Base-by-base conservation (phyloP, 768 basidiomycete genomes). In the Serendipita sp. region DNA sequence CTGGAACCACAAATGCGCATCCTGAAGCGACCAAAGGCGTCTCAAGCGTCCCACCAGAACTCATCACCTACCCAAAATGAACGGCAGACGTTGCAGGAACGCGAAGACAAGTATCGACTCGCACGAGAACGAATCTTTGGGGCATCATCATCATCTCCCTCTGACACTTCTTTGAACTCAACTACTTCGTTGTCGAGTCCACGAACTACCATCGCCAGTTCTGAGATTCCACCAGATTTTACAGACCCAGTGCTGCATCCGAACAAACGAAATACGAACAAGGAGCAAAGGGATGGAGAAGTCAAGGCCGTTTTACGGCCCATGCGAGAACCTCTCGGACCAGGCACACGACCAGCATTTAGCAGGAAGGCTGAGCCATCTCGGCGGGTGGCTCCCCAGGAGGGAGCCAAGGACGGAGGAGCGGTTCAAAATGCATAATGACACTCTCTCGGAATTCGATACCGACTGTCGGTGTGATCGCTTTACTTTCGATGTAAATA, bases 121-220 rank as follows among this genome's bases (percentile, higher is more conserved):
- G 86, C 88, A 2, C 74, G 88, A 28, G 81, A 84, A 62, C 78
- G 88, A 22, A 89, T 90, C 61, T 90, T 89, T 48, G 68, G 63
- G n/a, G n/a, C n/a, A n/a, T n/a, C n/a, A n/a, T n/a, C n/a, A 33
- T 58, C 53, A 31, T 31, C 53, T 28, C 17, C 22, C 11, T 31
- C 53, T n/a, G 22, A 17, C 3, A 4, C 31, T 11, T 58, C 53
- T n/a, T 58, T 31, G 17, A 50, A 28, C 14, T 38, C 34, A 7
- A 38, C 5, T 2, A 5, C 34, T n/a, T n/a, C n/a, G n/a, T n/a
- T n/a, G 14, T 38, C 34, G 1, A 38, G 34, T 14, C 34, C 34
- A 14, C 34, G 34, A 38, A 38, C 34, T n/a, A n/a, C n/a, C 5
- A 14, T 38, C 5, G 34, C 34, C 34, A 14, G 5, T 38, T 38